phyloP scores from a whole-genome alignment of 2,329 filamentous ascomycete genomes.

The Dactylellina parvicollis region DNA sequence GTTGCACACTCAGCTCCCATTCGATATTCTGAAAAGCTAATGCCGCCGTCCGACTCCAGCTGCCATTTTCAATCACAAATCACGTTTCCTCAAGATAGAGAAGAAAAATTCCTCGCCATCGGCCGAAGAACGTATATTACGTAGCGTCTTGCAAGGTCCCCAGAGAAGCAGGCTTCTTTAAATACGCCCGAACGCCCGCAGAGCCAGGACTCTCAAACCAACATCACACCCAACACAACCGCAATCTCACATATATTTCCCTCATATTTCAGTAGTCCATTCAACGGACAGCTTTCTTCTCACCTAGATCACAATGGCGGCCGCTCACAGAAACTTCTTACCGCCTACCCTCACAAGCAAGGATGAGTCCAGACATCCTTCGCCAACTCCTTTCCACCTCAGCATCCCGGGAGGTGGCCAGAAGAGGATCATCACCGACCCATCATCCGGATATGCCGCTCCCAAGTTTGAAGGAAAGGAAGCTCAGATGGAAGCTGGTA shows the following conservation, averaged over 20 bases:
- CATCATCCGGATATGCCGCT: slow-evolving; percentile 92
- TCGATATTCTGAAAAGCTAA: slow-evolving; percentile 5
- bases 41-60: slow-evolving; percentile 9
- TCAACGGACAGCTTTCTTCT: slow-evolving; percentile 11
- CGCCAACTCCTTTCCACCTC: slow-evolving; percentile 44
- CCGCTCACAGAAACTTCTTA: slow-evolving; percentile 37
- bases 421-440: slow-evolving; percentile 78
- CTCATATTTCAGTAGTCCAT: slow-evolving; percentile 1
- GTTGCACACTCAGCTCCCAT: slow-evolving; percentile 14
- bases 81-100: background rate
- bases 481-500: slow-evolving; percentile 75
- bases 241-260: background rate
- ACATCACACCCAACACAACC: slow-evolving; percentile 11
- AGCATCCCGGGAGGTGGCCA: slow-evolving; percentile 65
- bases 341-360: slow-evolving; percentile 52
- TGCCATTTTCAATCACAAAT: slow-evolving; percentile 44
- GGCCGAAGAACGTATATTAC: slow-evolving; percentile 51
- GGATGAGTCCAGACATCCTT: slow-evolving; percentile 51
- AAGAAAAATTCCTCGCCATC: slow-evolving; percentile 17
- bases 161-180: slow-evolving; percentile 16
- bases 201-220: background rate
- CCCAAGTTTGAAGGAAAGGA: slow-evolving; percentile 92
- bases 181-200: slow-evolving; percentile 25
- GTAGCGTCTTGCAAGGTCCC: slow-evolving; percentile 12
- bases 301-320: slow-evolving; percentile 32